Conservation (phyloP, 768 basidiomycete genomes). For the Candolleomyces eurysporus region DNA sequence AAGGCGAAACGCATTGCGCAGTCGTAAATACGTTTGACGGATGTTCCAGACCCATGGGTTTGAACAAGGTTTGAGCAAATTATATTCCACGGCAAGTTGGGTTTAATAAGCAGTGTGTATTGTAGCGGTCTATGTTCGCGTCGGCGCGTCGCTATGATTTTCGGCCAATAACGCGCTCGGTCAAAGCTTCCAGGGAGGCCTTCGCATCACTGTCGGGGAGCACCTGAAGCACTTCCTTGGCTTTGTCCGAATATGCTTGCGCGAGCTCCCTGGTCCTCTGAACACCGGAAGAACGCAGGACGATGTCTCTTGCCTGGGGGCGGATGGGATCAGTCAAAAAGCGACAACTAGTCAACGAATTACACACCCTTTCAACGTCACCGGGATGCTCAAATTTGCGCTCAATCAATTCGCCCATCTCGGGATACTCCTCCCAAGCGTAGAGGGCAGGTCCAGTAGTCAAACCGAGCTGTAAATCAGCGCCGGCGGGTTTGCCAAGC, state of each 20-base stretch:
- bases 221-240: constrained; percentile 62
- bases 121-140: no score
- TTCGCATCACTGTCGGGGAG: constrained; percentile 87
- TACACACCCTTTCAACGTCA: constrained; percentile 76
- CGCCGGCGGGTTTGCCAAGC: constrained; percentile 90
- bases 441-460: constrained; percentile 94
- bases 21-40: no score
- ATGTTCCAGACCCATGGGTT: no score
- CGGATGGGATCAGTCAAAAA: background rate
- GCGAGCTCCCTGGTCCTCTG: constrained; percentile 81
- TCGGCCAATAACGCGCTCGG: constrained; percentile 68
- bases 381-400: constrained; percentile 79
- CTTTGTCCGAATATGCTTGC: constrained; percentile 72
- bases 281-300: constrained; percentile 76
- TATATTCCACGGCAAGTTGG: no score
- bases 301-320: constrained; percentile 68
- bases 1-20: no score
- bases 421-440: constrained; percentile 91
- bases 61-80: no score
- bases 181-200: constrained; percentile 68
- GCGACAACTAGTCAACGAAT: constrained; percentile 1
- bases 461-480: constrained; percentile 78
- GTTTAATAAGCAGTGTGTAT: no score
- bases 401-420: constrained; percentile 82
- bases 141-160: constrained; percentile 25